Conservation (phyloP, 1,284 basidiomycete genomes). For the Leucoagaricus sp. region DNA sequence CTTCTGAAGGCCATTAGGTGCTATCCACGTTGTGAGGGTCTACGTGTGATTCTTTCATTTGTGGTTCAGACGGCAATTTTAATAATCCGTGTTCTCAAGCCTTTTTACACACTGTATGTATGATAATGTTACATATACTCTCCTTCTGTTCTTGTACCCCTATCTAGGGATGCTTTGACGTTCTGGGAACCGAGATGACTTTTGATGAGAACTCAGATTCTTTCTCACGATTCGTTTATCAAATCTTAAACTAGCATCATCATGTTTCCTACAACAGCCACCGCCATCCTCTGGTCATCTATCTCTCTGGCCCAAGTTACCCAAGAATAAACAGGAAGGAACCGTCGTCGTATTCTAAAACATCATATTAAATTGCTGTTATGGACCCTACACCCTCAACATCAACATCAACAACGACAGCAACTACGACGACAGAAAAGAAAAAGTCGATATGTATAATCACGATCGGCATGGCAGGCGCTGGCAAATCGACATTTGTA, state of each 20-base stretch:
- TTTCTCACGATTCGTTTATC: constrained; percentile 13
- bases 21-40: too few species aligned
- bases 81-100: too few species aligned
- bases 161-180: too few species aligned
- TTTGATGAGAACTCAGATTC: not conserved
- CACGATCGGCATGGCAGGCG: constrained; percentile 93
- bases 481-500: constrained; percentile 97
- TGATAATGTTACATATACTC: too few species aligned
- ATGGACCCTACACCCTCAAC: constrained; percentile 18
- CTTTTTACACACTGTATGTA: too few species aligned
- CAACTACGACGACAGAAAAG: constrained; percentile 16
- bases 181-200: too few species aligned
- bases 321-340: not conserved
- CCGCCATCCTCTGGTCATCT: too few species aligned
- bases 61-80: too few species aligned
- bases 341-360: too few species aligned
- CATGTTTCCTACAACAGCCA: not conserved
- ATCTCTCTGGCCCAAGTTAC: not conserved
- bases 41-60: too few species aligned
- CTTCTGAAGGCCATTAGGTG: not conserved
- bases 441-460: constrained; percentile 80
- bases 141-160: too few species aligned
- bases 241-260: constrained; percentile 8
- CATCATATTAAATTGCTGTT: constrained; percentile 17
- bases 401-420: constrained; percentile 6